phyloP scores from a whole-genome alignment of 2,329 filamentous ascomycete genomes.

The Blastomyces emzantsi region DNA sequence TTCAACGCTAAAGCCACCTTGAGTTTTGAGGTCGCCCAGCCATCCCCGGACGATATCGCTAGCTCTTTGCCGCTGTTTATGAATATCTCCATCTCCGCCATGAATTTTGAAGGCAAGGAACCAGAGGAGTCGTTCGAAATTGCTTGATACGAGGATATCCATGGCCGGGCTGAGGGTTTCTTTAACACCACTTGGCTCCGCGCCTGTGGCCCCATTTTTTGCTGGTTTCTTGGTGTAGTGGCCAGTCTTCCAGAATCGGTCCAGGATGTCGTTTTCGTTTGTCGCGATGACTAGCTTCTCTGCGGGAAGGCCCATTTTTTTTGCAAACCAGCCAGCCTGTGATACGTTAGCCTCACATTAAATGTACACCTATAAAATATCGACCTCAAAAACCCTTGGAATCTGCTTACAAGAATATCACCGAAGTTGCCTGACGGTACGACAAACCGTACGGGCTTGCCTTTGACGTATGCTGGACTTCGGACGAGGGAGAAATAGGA shows the following conservation, averaged over 20 bases:
- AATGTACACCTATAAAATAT: neutral
- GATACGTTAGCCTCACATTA: conserved; percentile 2
- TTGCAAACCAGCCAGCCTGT: conserved; percentile 70
- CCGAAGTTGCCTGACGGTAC: conserved; percentile 96
- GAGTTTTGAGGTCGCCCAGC: conserved; percentile 69
- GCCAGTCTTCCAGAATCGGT: conserved; percentile 85
- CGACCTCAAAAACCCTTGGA: neutral
- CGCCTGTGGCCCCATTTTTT: conserved; percentile 17
- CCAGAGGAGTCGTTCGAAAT: conserved; percentile 95
- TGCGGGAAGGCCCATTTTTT: conserved; percentile 76
- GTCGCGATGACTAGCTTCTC: conserved; percentile 89
- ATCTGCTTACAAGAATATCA: conserved; percentile 57
- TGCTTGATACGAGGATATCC: conserved; percentile 94
- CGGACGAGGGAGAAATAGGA: conserved; percentile 75
- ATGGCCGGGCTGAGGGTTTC: conserved; percentile 92
- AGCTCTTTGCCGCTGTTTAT: conserved; percentile 42
- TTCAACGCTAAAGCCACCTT: conserved; percentile 76
- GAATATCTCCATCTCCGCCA: conserved; percentile 48
- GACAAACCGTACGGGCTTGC: conserved; percentile 60
- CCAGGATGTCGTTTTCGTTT: conserved; percentile 94
- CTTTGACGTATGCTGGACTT: conserved; percentile 52
- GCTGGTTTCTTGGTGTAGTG: conserved; percentile 77
- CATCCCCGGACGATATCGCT: conserved; percentile 69
- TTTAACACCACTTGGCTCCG: conserved; percentile 58
- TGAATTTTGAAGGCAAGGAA: conserved; percentile 72